Conservation (phyloP, 257 asterid genomes). For the Orobanche coerulescens region DNA sequence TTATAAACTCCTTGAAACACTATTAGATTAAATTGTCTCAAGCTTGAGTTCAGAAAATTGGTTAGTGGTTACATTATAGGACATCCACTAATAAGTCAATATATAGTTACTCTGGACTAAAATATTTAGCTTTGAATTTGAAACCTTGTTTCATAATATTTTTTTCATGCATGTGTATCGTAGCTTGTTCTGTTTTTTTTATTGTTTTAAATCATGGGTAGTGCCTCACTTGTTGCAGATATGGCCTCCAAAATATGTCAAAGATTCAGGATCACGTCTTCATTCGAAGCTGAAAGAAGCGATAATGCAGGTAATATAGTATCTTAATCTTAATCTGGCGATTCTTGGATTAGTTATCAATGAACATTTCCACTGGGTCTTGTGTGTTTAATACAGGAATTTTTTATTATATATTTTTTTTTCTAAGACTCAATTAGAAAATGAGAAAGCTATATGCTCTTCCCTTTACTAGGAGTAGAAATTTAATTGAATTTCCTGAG, state of each 20-base stretch:
- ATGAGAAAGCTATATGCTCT: neutral
- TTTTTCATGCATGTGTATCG: neutral
- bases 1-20: neutral
- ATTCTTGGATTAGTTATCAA: neutral
- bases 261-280: constrained; percentile 80
- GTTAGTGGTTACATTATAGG: neutral
- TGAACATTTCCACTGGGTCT: neutral
- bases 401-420: neutral
- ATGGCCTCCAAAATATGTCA: constrained; percentile 96
- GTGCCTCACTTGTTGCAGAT: constrained; percentile 45
- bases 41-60: neutral
- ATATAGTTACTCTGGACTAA: neutral
- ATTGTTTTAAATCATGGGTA: constrained; percentile 10
- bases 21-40: neutral
- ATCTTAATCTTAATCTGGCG: constrained; percentile 7
- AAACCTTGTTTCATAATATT: neutral
- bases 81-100: neutral
- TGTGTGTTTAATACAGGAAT: neutral
- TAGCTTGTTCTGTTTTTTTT: neutral
- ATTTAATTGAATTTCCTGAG: neutral
- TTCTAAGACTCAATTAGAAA: neutral
- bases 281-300: constrained; percentile 87
- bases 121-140: neutral
- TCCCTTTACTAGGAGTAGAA: neutral
- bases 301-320: constrained; percentile 63